Conservation (phyloP, 257 asterid species). For the Capsicum pubescens region DNA sequence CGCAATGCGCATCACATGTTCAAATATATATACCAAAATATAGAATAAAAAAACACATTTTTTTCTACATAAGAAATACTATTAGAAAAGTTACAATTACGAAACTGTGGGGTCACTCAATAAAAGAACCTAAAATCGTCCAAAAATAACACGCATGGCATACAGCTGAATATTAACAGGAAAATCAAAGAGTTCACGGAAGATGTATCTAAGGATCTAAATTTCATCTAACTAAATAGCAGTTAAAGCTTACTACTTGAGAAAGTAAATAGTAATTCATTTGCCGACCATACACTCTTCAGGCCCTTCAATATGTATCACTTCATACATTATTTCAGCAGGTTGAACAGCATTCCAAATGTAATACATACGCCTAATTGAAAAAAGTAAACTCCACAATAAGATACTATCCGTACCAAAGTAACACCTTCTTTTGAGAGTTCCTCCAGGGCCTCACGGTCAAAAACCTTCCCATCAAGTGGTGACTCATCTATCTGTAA, state of each 20-base stretch:
- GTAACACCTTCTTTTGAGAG: conserved; percentile 99
- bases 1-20: conserved; percentile 11
- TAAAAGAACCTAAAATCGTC: conserved; percentile 2
- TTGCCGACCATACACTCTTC: conserved; percentile 13
- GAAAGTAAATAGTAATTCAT: background rate
- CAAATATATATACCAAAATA: conserved; percentile 10
- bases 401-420: conserved; percentile 62
- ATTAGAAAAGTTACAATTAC: background rate
- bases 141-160: background rate
- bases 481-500: conserved; percentile 97
- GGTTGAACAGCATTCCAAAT: background rate
- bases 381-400: background rate
- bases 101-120: conserved; percentile 5
- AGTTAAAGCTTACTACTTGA: background rate
- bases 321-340: background rate
- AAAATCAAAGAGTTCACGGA: background rate
- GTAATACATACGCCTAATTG: background rate
- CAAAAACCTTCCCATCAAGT: conserved; percentile 86
- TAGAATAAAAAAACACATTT: background rate
- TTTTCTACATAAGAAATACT: background rate
- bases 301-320: background rate
- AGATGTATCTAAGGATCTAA: conserved; percentile 19
- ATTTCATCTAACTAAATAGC: background rate
- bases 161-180: background rate
- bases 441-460: conserved; percentile 91